Evolutionary conservation across 805 yeast species (phyloP).

Genomic region (Yueomyces sinensis): DNA sequence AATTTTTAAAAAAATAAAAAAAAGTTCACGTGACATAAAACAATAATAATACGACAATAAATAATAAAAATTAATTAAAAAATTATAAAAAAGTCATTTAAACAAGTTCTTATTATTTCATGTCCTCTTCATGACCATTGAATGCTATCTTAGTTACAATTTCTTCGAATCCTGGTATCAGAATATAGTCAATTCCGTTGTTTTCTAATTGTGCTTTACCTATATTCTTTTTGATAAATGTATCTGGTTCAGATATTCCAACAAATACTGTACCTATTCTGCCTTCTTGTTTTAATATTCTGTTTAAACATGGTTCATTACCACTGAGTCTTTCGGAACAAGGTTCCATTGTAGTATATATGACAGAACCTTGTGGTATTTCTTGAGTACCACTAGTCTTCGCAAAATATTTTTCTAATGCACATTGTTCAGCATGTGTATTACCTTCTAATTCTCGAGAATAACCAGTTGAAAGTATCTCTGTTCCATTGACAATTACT

Average conservation of each 20-base stretch:
- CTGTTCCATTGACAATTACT: slow-evolving; percentile 49
- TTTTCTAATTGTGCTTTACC: slow-evolving; percentile 43
- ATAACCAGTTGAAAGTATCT: slow-evolving; percentile 66
- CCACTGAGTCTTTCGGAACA: slow-evolving; percentile 85
- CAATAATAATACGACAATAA: too few species aligned
- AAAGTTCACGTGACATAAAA: too few species aligned
- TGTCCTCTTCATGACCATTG: slow-evolving; percentile 43
- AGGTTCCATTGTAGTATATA: slow-evolving; percentile 97
- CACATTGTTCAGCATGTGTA: slow-evolving; percentile 97
- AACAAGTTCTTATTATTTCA: neutral
- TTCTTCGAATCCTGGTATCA: slow-evolving; percentile 73
- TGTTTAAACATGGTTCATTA: slow-evolving; percentile 73
- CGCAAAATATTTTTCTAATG: slow-evolving; percentile 57
- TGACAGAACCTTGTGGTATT: slow-evolving; percentile 63
- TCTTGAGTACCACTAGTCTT: slow-evolving; percentile 20
- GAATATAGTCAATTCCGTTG: slow-evolving; percentile 55
- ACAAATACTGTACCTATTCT: slow-evolving; percentile 66
- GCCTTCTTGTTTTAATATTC: slow-evolving; percentile 42
- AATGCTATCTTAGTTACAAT: slow-evolving; percentile 56
- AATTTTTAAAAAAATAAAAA: too few species aligned
- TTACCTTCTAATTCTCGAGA: slow-evolving; percentile 89
- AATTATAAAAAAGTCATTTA: too few species aligned
- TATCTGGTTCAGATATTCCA: slow-evolving; percentile 84
- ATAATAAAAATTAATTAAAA: too few species aligned
- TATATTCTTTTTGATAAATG: slow-evolving; percentile 68